Conservation (phyloP, 2,329 filamentous ascomycete genomes). For the Stagonosporopsis vannaccii region DNA sequence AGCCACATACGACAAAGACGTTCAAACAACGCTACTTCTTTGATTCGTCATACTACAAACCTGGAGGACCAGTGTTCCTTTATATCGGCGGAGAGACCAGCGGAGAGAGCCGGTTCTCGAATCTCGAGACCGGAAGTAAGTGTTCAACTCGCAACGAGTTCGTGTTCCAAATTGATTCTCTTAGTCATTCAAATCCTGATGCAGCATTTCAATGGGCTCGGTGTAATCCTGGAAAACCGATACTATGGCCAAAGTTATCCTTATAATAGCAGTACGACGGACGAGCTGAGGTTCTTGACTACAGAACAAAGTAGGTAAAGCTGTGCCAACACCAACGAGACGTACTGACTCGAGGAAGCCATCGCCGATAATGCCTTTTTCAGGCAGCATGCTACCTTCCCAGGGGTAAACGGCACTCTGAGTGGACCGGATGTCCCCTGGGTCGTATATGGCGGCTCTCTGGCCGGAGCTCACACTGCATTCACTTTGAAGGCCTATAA, state of each 20-base stretch:
- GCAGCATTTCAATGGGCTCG: constrained; percentile 61
- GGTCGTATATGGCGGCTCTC: constrained; percentile 56
- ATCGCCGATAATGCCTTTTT: constrained; percentile 63
- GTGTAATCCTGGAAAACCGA: constrained; percentile 62
- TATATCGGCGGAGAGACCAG: constrained; percentile 58
- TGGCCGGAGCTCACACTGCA: constrained; percentile 55
- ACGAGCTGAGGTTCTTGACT: constrained; percentile 58
- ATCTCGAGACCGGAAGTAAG: constrained; percentile 52
- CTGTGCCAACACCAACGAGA: not conserved
- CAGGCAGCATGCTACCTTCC: constrained; percentile 57
- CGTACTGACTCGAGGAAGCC: constrained; percentile 25
- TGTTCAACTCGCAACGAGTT: not conserved
- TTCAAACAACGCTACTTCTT: constrained; percentile 65
- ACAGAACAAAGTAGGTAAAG: constrained; percentile 55
- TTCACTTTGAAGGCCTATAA: constrained; percentile 58
- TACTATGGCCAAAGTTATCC: constrained; percentile 61
- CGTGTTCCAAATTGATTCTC: constrained; percentile 16
- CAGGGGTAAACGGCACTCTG: constrained; percentile 53
- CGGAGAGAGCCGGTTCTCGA: constrained; percentile 50
- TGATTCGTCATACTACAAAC: constrained; percentile 61
- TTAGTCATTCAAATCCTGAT: constrained; percentile 61
- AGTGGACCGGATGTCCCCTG: constrained; percentile 56
- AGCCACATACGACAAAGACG: constrained; percentile 55
- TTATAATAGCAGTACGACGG: constrained; percentile 57
- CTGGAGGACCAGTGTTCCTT: constrained; percentile 60